phyloP scores from a whole-genome alignment of 306 rosid genomes.

The Mimosa bimucronata region DNA sequence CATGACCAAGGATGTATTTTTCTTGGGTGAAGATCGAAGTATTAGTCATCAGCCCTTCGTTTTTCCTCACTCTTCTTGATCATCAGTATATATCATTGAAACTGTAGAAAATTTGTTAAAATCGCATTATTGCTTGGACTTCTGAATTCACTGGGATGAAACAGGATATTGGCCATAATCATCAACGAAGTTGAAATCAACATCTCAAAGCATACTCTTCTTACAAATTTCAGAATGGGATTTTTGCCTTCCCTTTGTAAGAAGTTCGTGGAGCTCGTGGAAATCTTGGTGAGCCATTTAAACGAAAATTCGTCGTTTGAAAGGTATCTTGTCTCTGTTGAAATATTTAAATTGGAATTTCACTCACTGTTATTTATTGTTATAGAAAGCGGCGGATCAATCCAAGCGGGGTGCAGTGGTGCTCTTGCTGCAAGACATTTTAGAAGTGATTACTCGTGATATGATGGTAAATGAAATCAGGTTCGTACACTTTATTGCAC shows the following conservation, averaged over 20 bases:
- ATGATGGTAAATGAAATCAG: conserved; percentile 90
- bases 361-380: conserved; percentile 39
- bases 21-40: neutral
- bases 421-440: conserved; percentile 88
- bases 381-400: conserved; percentile 71
- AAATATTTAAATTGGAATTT: conserved; percentile 33
- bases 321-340: conserved; percentile 33
- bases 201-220: conserved; percentile 81
- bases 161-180: conserved; percentile 86
- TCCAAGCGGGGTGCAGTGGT: conserved; percentile 73
- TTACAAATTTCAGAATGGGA: conserved; percentile 84
- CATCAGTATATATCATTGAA: conserved; percentile 31
- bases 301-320: conserved; percentile 32
- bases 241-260: conserved; percentile 80
- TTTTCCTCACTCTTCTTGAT: conserved; percentile 11
- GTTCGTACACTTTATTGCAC: conserved; percentile 50
- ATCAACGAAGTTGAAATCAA: conserved; percentile 82
- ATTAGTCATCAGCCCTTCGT: neutral
- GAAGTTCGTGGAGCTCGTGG: conserved; percentile 89
- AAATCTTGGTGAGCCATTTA: conserved; percentile 72
- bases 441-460: conserved; percentile 97
- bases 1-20: neutral
- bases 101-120: conserved; percentile 29
- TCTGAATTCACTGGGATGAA: conserved; percentile 46
- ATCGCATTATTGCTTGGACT: conserved; percentile 19